Evolutionary conservation across 805 yeast genomes (phyloP).

Genomic region (Kazachstania taianensis): DNA sequence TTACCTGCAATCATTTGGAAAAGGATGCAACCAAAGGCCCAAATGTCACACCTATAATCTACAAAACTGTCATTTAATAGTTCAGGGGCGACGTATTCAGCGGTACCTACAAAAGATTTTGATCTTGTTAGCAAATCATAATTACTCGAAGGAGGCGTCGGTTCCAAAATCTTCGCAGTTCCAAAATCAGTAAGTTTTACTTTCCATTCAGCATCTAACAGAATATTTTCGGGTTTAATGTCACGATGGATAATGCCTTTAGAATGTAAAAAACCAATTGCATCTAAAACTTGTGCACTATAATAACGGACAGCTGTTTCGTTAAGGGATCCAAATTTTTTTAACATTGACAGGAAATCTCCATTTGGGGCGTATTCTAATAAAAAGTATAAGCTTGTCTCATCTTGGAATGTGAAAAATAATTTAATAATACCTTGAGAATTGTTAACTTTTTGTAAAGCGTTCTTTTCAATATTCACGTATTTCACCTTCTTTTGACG

Average conservation of each 20-base stretch:
- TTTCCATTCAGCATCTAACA: conserved; percentile 50
- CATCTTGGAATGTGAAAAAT: conserved; percentile 74
- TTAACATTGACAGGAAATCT: conserved; percentile 57
- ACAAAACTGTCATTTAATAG: conserved; percentile 64
- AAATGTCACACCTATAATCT: conserved; percentile 91
- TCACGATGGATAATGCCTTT: conserved; percentile 76
- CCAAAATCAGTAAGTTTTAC: conserved; percentile 77
- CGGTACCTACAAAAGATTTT: conserved; percentile 77
- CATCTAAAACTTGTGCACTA: conserved; percentile 65
- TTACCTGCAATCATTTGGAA: conserved; percentile 92
- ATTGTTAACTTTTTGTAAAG: conserved; percentile 56
- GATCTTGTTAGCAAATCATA: conserved; percentile 64
- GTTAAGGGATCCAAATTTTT: conserved; percentile 57
- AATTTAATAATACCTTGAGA: conserved; percentile 56
- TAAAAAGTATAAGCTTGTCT: conserved; percentile 59
- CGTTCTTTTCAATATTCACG: conserved; percentile 74
- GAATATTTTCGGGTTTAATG: conserved; percentile 73
- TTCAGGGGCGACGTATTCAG: conserved; percentile 79
- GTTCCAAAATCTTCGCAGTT: conserved; percentile 65
- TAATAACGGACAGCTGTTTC: conserved; percentile 62
- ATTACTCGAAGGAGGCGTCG: conserved; percentile 23
- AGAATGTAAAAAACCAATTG: conserved; percentile 59
- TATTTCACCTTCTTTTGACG: conserved; percentile 77
- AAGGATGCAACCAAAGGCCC: conserved; percentile 96
- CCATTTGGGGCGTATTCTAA: conserved; percentile 75